A percentile compares a stretch with the other conserved stretches of the same genome.
Conservation (phyloP, 179 eudicot species). For the Spinacia oleracea region DNA sequence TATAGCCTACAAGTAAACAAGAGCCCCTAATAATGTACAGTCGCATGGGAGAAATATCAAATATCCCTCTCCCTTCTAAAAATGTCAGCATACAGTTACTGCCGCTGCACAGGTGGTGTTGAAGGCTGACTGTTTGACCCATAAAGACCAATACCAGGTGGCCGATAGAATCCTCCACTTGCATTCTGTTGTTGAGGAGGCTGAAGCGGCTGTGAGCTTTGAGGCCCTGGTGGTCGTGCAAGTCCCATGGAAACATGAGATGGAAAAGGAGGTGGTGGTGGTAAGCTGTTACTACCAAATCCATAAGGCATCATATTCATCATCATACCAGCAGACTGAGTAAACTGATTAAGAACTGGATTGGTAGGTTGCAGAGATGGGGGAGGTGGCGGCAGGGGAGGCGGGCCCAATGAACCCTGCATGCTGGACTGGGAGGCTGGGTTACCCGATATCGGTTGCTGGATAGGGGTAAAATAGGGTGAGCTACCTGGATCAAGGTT, state of each 20-base stretch:
- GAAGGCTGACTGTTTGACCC: constrained; percentile 65
- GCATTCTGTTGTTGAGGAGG: constrained; percentile 48
- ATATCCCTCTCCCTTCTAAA: background rate
- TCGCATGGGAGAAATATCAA: constrained; percentile 12
- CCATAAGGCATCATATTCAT: constrained; percentile 55
- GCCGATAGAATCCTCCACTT: constrained; percentile 63
- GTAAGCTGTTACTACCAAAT: constrained; percentile 42
- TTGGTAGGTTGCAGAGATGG: constrained; percentile 43
- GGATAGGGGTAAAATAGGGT: constrained; percentile 39
- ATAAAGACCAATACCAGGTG: constrained; percentile 64
- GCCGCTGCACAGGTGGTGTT: constrained; percentile 64
- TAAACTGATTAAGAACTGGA: constrained; percentile 48
- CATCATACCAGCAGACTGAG: constrained; percentile 57
- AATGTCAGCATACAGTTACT: constrained; percentile 32
- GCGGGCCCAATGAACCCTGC: constrained; percentile 43
- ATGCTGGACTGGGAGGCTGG: constrained; percentile 33
- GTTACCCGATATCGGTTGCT: constrained; percentile 32
- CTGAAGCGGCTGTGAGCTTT: constrained; percentile 42
- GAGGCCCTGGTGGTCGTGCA: constrained; percentile 48
- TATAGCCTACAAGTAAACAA: constrained; percentile 28
- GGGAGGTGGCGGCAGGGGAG: constrained; percentile 41
- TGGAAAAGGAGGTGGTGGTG: constrained; percentile 57
- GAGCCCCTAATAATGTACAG: constrained; percentile 40
- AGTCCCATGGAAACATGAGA: constrained; percentile 49
- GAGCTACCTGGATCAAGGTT: constrained; percentile 43